Evolutionary conservation across 768 basidiomycete genomes (phyloP).

Genomic region (Rhizopogon vulgaris): DNA sequence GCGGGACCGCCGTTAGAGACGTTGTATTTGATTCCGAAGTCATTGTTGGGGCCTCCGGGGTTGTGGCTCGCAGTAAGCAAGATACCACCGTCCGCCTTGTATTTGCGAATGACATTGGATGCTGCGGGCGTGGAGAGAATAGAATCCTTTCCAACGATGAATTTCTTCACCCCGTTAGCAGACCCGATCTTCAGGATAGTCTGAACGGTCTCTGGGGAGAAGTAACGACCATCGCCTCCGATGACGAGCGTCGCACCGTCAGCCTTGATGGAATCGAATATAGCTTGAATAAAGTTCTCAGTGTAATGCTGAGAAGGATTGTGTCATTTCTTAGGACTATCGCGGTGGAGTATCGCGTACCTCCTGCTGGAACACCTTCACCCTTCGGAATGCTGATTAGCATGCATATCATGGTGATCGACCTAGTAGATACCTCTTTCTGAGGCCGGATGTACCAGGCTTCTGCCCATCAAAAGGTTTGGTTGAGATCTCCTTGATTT

Average conservation of each 20-base stretch:
- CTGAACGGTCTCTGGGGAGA: slow-evolving; percentile 79
- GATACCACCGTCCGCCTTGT: slow-evolving; percentile 96
- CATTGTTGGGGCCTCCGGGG: slow-evolving; percentile 95
- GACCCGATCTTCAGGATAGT: slow-evolving; percentile 92
- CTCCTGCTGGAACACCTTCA: slow-evolving; percentile 97
- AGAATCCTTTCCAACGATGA: slow-evolving; percentile 86
- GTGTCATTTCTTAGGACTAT: slow-evolving; percentile 8
- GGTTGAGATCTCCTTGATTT: slow-evolving; percentile 66
- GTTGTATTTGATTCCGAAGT: slow-evolving; percentile 99
- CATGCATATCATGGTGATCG: slow-evolving; percentile 12
- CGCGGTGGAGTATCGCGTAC: slow-evolving; percentile 33
- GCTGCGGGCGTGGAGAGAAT: slow-evolving; percentile 98
- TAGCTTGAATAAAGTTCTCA: slow-evolving; percentile 96
- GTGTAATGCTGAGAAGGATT: slow-evolving; percentile 81
- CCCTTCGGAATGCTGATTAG: slow-evolving; percentile 42
- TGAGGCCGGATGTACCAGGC: slow-evolving; percentile 95
- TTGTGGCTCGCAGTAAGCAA: slow-evolving; percentile 96
- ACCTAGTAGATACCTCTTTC: slow-evolving; percentile 65
- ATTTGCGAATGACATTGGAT: slow-evolving; percentile 91
- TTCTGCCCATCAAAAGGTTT: slow-evolving; percentile 92
- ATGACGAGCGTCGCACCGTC: slow-evolving; percentile 83
- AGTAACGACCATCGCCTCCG: slow-evolving; percentile 96
- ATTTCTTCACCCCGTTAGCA: slow-evolving; percentile 86
- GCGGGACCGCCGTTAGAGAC: slow-evolving; percentile 96
- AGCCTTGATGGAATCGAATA: slow-evolving; percentile 82